phyloP scores from a whole-genome alignment of 1,139 yeast genomes.

The Diutina catenulata region DNA sequence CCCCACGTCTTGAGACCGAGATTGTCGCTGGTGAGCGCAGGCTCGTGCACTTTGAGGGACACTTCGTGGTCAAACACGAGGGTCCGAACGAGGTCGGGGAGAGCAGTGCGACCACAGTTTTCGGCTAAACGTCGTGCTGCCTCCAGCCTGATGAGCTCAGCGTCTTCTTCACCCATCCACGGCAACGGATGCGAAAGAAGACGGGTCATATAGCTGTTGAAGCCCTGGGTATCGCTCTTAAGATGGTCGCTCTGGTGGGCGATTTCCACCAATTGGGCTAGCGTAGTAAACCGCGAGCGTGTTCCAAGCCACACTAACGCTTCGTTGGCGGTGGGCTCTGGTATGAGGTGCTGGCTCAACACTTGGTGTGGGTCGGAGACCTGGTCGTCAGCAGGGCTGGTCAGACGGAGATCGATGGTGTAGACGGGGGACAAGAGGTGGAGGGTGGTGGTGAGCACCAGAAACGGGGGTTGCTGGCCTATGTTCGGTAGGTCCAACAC shows the following conservation, averaged over 20 bases:
- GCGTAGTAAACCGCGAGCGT: slow-evolving; percentile 21
- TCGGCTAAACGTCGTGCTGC: slow-evolving; percentile 66
- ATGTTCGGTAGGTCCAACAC: slow-evolving; percentile 56
- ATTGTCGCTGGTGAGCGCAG: slow-evolving; percentile 76
- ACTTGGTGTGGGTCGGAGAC: slow-evolving; percentile 12
- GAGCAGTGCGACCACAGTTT: slow-evolving; percentile 79
- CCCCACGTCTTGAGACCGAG: slow-evolving; percentile 97
- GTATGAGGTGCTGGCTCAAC: slow-evolving; percentile 18
- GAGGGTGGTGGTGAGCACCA: slow-evolving; percentile 34
- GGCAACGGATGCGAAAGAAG: slow-evolving; percentile 45
- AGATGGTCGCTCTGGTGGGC: slow-evolving; percentile 18
- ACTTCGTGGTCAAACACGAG: slow-evolving; percentile 15
- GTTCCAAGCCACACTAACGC: slow-evolving; percentile 30
- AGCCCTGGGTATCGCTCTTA: slow-evolving; percentile 13
- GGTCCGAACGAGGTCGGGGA: slow-evolving; percentile 54
- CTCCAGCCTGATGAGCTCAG: slow-evolving; percentile 19
- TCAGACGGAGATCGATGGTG: slow-evolving; percentile 42
- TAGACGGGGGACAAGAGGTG: slow-evolving; percentile 39
- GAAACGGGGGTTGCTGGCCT: slow-evolving; percentile 34
- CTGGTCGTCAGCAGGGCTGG: slow-evolving; percentile 5
- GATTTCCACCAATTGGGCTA: slow-evolving; percentile 15
- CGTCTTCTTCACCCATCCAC: slow-evolving; percentile 30
- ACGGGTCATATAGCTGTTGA: slow-evolving; percentile 52
- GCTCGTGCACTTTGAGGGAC: slow-evolving; percentile 46
- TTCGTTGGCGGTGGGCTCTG: slow-evolving; percentile 11